phyloP scores from a whole-genome alignment of 306 rosid species.

The Adenanthera pavonina region DNA sequence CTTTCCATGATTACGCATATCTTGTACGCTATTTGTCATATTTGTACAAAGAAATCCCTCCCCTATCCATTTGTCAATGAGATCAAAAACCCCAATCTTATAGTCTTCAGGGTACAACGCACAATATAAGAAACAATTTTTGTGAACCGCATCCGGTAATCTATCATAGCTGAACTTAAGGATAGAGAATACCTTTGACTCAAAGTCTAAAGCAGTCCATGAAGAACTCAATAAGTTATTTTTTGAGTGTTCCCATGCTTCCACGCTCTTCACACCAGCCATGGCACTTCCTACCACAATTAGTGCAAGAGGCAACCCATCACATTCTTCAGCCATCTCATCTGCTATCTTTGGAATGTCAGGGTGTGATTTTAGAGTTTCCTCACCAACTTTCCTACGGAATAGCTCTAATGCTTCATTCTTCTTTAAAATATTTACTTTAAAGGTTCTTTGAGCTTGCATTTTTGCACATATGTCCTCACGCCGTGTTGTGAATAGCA shows the following conservation, averaged over 20 bases:
- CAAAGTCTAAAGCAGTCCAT: background rate
- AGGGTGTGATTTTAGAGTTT: background rate
- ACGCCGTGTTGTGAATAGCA: background rate
- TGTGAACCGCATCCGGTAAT: background rate
- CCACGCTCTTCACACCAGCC: background rate
- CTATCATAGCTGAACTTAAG: background rate
- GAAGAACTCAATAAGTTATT: background rate
- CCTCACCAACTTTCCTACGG: background rate
- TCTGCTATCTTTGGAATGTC: background rate
- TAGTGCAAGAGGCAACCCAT: background rate
- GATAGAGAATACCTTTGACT: background rate
- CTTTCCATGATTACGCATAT: background rate
- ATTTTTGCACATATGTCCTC: background rate
- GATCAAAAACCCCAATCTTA: background rate
- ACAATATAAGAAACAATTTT: background rate
- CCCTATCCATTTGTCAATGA: background rate
- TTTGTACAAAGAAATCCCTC: background rate
- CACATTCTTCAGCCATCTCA: background rate
- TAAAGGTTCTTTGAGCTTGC: background rate
- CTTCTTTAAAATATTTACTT: background rate
- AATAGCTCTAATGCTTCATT: background rate
- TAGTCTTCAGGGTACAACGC: background rate
- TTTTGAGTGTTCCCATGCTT: background rate
- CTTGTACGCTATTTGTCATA: background rate
- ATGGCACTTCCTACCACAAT: background rate